These are phyloP conservation scores for Chenopodium berlandieri DNA, from an alignment of 148 eudicot species.

Conservation along the genomic window DNA sequence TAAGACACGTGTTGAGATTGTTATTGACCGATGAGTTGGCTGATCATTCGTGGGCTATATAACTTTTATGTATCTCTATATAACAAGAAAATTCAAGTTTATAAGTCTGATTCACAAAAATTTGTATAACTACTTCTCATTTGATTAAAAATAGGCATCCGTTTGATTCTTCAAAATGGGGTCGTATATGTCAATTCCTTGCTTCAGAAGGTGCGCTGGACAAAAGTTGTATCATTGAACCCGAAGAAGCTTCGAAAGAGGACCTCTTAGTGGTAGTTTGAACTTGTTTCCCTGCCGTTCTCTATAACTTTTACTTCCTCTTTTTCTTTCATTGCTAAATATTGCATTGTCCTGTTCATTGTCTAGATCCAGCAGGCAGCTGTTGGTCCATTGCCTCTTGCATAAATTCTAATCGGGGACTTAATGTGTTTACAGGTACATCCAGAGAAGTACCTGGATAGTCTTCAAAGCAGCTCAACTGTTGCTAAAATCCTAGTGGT, in stretches of 20 bases:
- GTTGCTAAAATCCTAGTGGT: conserved; percentile 83
- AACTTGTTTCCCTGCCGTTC: background rate
- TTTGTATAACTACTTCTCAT: conserved; percentile 3
- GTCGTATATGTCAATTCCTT: conserved; percentile 82
- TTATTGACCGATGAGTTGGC: background rate
- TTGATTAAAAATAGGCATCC: conserved; percentile 70
- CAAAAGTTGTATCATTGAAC: conserved; percentile 64
- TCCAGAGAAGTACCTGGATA: conserved; percentile 70
- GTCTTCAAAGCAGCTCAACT: conserved; percentile 63
- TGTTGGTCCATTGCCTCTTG: background rate
- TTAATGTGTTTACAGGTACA: conserved; percentile 58
- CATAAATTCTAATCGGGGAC: conserved; percentile 1
- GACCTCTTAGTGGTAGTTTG: conserved; percentile 84
- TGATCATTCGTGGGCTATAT: background rate
- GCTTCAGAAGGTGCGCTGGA: conserved; percentile 54
- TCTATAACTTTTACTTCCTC: background rate
- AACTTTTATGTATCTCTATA: no score
- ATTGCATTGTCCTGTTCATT: background rate
- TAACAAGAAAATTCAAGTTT: background rate
- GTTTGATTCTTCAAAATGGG: conserved; percentile 98
- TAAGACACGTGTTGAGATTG: background rate
- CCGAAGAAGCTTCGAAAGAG: conserved; percentile 80
- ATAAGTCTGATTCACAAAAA: background rate
- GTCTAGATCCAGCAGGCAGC: background rate
- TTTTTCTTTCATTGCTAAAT: background rate